Percentiles rank a stretch among this genome's conserved stretches.
Evolutionary conservation across 192 early-diverging fungal species (phyloP).

Genomic region (Rhizoclosmatium globosum): DNA sequence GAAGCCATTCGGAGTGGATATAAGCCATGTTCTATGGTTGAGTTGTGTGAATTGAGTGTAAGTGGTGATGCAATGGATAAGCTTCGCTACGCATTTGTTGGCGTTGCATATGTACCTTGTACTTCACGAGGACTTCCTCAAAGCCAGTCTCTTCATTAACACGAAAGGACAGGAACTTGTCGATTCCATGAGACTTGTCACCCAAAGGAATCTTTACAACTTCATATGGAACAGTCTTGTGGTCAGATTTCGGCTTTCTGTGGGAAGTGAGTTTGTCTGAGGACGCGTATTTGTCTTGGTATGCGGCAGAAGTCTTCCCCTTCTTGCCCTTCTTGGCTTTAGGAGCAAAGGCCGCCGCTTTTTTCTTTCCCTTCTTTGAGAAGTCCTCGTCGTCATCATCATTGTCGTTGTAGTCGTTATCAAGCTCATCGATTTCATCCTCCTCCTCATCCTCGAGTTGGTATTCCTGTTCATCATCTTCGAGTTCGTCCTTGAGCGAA

Average conservation of each 20-base stretch:
- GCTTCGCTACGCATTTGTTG: too few relatives aligned
- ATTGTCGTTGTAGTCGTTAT: slow-evolving; percentile 28
- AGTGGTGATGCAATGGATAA: not conserved
- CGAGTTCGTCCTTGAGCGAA: slow-evolving; percentile 2
- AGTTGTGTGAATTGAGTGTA: not conserved
- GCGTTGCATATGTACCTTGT: slow-evolving; percentile 64
- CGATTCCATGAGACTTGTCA: slow-evolving; percentile 47
- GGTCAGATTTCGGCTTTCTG: not conserved
- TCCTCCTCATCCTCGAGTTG: slow-evolving; percentile 13
- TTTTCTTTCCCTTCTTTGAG: slow-evolving; percentile 12
- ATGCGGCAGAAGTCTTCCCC: not conserved
- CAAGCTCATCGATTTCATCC: slow-evolving; percentile 36
- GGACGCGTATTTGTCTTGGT: not conserved
- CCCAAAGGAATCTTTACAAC: slow-evolving; percentile 56
- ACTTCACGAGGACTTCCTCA: slow-evolving; percentile 80
- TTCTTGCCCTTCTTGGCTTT: not conserved
- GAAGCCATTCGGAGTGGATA: slow-evolving; percentile 77
- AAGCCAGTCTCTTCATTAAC: slow-evolving; percentile 42
- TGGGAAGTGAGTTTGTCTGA: not conserved
- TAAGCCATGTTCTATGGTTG: slow-evolving; percentile 71
- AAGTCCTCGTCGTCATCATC: slow-evolving; percentile 23
- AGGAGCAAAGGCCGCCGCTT: not conserved
- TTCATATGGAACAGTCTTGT: slow-evolving; percentile 47
- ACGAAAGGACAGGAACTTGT: slow-evolving; percentile 53
- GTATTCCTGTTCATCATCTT: not conserved